These are phyloP conservation scores for Naganishia vaughanmartiniae DNA, from an alignment of 768 basidiomycete species.

Conservation along the genomic window DNA sequence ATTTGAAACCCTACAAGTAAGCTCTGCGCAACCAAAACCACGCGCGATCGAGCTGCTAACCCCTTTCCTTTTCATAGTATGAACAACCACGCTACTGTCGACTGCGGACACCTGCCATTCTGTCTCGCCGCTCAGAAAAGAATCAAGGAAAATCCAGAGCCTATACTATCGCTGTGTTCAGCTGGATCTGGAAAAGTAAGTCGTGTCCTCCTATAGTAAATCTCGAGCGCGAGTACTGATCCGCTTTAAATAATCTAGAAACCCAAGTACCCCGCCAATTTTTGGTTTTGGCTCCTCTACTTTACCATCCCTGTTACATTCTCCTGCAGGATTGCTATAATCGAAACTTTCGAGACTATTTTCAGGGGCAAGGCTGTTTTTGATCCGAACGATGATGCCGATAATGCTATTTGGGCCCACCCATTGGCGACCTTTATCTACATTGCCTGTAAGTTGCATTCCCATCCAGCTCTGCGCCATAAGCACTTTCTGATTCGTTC, in stretches of 20 bases:
- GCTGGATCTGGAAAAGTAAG: too few species aligned
- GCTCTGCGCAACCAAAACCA: neutral
- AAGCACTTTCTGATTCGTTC: neutral
- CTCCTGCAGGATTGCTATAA: neutral
- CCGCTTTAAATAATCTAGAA: neutral
- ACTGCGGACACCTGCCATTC: too few species aligned
- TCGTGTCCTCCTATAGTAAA: too few species aligned
- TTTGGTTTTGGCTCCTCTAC: conserved; percentile 1
- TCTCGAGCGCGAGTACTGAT: too few species aligned
- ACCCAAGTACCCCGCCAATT: neutral
- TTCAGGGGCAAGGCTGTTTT: neutral
- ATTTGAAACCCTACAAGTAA: neutral
- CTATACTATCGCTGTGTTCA: too few species aligned
- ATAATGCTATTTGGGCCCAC: neutral
- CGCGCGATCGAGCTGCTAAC: neutral
- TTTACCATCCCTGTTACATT: neutral
- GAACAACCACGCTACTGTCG: neutral
- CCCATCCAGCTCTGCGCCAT: too few species aligned
- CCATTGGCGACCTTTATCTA: neutral
- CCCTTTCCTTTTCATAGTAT: neutral
- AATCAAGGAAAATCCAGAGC: neutral
- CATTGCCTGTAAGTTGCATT: neutral
- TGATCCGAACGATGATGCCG: neutral
- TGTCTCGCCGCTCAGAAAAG: too few species aligned
- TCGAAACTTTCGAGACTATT: conserved; percentile 5